These are phyloP conservation scores for Pterulicium gracile DNA, from an alignment of 1,284 basidiomycete genomes.

Conservation along the genomic window DNA sequence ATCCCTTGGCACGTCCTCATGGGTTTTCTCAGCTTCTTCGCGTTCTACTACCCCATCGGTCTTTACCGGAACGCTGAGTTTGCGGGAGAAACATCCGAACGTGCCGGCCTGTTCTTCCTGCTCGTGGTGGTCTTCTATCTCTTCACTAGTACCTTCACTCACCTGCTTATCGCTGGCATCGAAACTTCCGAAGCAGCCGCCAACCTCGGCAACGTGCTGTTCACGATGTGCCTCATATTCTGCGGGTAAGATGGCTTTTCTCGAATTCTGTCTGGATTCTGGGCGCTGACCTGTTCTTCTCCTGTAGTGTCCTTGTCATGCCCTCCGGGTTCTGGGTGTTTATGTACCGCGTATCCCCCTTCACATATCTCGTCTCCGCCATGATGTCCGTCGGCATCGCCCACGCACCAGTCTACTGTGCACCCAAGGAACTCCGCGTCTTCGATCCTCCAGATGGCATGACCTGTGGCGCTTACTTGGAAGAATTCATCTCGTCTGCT, in stretches of 20 bases:
- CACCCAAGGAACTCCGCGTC: conserved; percentile 22
- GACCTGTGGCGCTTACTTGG: conserved; percentile 33
- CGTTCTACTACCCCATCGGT: conserved; percentile 3
- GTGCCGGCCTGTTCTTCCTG: conserved; percentile 12
- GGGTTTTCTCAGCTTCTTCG: conserved; percentile 11
- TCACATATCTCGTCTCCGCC: conserved; percentile 23
- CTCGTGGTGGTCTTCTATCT: conserved; percentile 2
- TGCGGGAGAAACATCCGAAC: conserved; percentile 13
- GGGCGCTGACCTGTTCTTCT: background rate
- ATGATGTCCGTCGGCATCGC: conserved; percentile 11
- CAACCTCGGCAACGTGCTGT: conserved; percentile 2
- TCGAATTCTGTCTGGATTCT: background rate
- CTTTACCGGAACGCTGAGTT: background rate
- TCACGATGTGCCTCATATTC: conserved; percentile 1
- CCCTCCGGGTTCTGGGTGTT: conserved; percentile 9
- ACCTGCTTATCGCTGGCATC: conserved; percentile 2
- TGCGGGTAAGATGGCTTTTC: background rate
- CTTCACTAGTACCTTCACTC: conserved; percentile 7
- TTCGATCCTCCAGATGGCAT: conserved; percentile 32
- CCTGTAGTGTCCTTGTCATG: conserved; percentile 4
- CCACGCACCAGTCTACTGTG: conserved; percentile 30
- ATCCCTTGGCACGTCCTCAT: conserved; percentile 15
- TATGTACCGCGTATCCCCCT: conserved; percentile 33
- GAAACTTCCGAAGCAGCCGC: background rate
- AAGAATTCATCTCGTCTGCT: conserved; percentile 23